These are phyloP conservation scores for Suillus brevipes DNA, from an alignment of 768 basidiomycete species.

Conservation along the genomic window DNA sequence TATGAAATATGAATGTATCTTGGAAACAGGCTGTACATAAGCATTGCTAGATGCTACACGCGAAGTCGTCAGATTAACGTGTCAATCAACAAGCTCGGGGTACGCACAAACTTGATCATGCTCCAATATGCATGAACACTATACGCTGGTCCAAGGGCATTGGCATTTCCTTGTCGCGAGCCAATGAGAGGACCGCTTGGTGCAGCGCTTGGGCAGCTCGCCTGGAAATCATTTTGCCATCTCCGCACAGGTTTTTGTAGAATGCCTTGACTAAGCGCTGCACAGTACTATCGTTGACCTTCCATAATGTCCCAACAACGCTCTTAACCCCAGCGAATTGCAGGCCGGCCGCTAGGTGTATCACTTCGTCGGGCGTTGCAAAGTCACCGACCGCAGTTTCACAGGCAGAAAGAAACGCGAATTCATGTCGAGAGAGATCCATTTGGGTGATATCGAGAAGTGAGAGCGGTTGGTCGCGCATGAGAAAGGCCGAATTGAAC, in stretches of 20 bases:
- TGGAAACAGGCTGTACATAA: not conserved
- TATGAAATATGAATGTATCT: not conserved
- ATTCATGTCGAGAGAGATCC: slow-evolving; percentile 2
- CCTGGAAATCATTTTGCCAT: slow-evolving; percentile 3
- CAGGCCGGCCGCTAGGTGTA: slow-evolving; percentile 26
- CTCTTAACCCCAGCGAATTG: slow-evolving; percentile 20
- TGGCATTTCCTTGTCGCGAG: not conserved
- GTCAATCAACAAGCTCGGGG: not conserved
- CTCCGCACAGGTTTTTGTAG: slow-evolving; percentile 2
- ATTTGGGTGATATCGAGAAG: slow-evolving; percentile 8
- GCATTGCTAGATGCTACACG: not conserved
- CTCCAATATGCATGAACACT: slow-evolving; percentile 9
- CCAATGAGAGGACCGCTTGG: not conserved
- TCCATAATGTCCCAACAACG: slow-evolving; percentile 26
- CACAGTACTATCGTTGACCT: slow-evolving; percentile 3
- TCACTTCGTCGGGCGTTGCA: slow-evolving; percentile 16
- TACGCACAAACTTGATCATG: not conserved
- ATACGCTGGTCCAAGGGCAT: slow-evolving; percentile 10
- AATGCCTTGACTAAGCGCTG: not conserved
- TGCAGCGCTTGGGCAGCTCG: slow-evolving; percentile 9
- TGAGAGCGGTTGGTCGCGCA: slow-evolving; percentile 5
- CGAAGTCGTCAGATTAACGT: not conserved
- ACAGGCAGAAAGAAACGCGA: slow-evolving; percentile 23
- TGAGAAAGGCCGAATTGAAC: slow-evolving; percentile 12
- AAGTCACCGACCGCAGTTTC: not conserved